Base-by-base conservation (phyloP, 306 rosid species). In the Fragaria ananassa region DNA sequence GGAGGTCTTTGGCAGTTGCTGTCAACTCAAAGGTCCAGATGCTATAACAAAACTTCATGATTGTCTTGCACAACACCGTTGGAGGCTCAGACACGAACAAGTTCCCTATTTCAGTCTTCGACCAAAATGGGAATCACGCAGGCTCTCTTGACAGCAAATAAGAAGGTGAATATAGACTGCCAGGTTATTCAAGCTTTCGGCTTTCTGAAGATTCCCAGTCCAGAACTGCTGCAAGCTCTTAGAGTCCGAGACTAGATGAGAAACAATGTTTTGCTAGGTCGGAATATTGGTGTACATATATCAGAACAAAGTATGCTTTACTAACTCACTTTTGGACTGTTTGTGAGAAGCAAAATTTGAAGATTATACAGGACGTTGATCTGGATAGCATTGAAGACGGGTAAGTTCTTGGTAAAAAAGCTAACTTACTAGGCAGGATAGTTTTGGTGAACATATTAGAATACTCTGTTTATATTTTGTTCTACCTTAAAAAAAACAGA, bases 271-370 rank as follows among this genome's bases (percentile, higher is more conserved):
- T 86, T 31, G 82, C 92, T 71, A 85, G 91, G 89, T 86, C 88
- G 96, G 90, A 92, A 82, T 93, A 95, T 82, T 95, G 77, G 89
- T 93, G 74, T 95, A 95, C 84, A 86, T 95, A 79, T 88, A 96
- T 85, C 99, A 92, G 85, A 97, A 91, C 85, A 79, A 67, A 92
- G 85, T 92, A 72, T 87, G 92, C 82, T 92, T 95, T 83, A 87
- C 97, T 29, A 90, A 87, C 86, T 92, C 97, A 34, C 99, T 95
- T 85, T 84, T 92, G 89, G 93, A 92, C 83, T 61, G 93, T 97
- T 69, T 95, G 99, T 82, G 96, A 90, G 90, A 92, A 87, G 88
- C 99, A 95, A 77, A 90, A 92, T 91, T 63, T 80, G 68, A 95
- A 89, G 88, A 89, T 92, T 76, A 79, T 89, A 51, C 81, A 71